Evolutionary conservation across 225 moss, liverwort and hornwort species (phyloP).

Genomic region (Polytrichum commune): DNA sequence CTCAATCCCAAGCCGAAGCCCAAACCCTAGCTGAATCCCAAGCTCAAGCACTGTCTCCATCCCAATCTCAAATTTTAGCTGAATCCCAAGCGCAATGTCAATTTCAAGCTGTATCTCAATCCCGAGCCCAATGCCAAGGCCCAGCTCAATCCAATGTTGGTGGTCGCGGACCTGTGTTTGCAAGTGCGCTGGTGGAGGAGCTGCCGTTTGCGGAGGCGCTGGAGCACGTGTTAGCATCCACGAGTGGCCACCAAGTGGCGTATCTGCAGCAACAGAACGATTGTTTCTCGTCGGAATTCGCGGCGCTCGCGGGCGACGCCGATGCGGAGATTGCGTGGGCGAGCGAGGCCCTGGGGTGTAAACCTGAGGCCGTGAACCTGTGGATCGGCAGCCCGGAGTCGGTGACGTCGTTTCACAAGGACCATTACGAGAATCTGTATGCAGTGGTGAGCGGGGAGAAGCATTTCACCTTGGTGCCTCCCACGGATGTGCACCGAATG

Average conservation of each 20-base stretch:
- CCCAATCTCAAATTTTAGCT: constrained; percentile 63
- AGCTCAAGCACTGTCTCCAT: background rate
- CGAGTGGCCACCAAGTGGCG: constrained; percentile 40
- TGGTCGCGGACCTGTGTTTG: constrained; percentile 34
- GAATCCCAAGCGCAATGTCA: background rate
- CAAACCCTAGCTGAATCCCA: background rate
- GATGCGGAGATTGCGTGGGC: constrained; percentile 89
- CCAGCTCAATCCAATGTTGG: background rate
- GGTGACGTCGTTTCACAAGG: constrained; percentile 92
- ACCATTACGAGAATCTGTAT: constrained; percentile 94
- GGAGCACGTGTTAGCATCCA: constrained; percentile 43
- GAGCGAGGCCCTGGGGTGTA: constrained; percentile 69
- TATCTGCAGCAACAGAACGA: constrained; percentile 93
- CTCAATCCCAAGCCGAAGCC: constrained; percentile 1
- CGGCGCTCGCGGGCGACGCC: constrained; percentile 53
- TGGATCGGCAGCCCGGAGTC: constrained; percentile 79
- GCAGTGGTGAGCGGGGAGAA: constrained; percentile 89
- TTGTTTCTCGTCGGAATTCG: constrained; percentile 78
- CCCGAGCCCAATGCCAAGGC: background rate
- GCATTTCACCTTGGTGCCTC: constrained; percentile 79
- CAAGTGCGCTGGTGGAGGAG: constrained; percentile 65
- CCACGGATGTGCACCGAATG: constrained; percentile 88
- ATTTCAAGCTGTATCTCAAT: background rate
- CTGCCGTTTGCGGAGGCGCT: constrained; percentile 70
- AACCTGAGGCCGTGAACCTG: constrained; percentile 90